A percentile compares a stretch with the other conserved stretches of the same genome.
phyloP scores from a whole-genome alignment of 108 stramenopile genomes.

The Schizochytrium sp. region DNA sequence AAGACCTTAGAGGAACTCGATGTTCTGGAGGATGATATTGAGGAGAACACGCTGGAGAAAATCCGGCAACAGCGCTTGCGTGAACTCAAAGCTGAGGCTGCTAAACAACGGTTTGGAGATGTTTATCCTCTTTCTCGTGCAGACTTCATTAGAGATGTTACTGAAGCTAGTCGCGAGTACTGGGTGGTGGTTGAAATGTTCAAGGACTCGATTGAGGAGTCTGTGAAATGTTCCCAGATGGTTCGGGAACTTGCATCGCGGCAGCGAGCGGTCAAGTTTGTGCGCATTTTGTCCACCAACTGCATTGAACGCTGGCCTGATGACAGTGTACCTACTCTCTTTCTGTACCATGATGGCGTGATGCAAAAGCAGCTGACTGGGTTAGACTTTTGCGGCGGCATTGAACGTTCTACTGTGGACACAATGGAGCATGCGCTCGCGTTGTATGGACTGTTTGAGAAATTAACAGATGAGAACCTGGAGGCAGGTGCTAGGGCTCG shows the following conservation, averaged over 20 bases:
- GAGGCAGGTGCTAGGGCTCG: not conserved
- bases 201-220: constrained; percentile 71
- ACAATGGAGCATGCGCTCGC: constrained; percentile 14
- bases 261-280: constrained; percentile 81
- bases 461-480: not conserved
- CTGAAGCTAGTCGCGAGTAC: constrained; percentile 69
- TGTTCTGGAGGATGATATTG: constrained; percentile 24
- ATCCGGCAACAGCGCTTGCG: constrained; percentile 62
- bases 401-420: not conserved
- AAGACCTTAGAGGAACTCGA: constrained; percentile 30
- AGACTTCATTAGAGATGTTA: constrained; percentile 75
- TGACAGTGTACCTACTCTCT: constrained; percentile 86
- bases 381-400: constrained; percentile 28
- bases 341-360: constrained; percentile 87
- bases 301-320: constrained; percentile 93
- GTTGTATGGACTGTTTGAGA: not conserved
- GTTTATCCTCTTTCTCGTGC: constrained; percentile 70
- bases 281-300: constrained; percentile 80
- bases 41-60: constrained; percentile 33
- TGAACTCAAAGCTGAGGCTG: constrained; percentile 68
- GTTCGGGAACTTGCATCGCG: constrained; percentile 67
- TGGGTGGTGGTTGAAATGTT: constrained; percentile 73
- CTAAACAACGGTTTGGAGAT: constrained; percentile 69
- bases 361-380: constrained; percentile 84
- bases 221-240: constrained; percentile 43